Evolutionary conservation across 1,284 basidiomycete species (phyloP).

Genomic region (Termitomyces sp.): DNA sequence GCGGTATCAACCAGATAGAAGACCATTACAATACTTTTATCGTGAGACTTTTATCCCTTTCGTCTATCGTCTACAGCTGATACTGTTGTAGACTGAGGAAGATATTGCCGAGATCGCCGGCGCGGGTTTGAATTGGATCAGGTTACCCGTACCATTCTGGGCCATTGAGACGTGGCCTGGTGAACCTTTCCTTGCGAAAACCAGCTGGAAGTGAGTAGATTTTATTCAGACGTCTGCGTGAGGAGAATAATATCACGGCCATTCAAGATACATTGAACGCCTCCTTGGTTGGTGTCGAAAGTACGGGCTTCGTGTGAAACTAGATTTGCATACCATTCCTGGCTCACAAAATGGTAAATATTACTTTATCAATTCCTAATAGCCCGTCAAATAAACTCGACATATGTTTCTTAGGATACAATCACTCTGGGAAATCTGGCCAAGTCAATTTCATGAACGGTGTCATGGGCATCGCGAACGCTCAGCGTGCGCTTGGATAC

Average conservation of each 20-base stretch:
- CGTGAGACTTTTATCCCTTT: conserved; percentile 36
- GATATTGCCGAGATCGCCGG: conserved; percentile 90
- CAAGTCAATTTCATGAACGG: conserved; percentile 64
- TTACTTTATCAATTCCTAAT: conserved; percentile 14
- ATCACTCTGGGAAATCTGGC: conserved; percentile 66
- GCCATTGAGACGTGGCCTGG: conserved; percentile 70
- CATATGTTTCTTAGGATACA: conserved; percentile 48
- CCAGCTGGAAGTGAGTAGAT: conserved; percentile 67
- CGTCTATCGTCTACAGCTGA: conserved; percentile 7
- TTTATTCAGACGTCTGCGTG: conserved; percentile 16
- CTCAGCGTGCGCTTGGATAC: conserved; percentile 80
- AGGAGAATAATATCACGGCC: conserved; percentile 15
- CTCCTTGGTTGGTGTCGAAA: conserved; percentile 81
- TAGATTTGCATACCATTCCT: conserved; percentile 81
- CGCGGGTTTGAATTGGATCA: conserved; percentile 84
- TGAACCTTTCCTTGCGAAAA: conserved; percentile 76
- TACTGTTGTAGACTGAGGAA: conserved; percentile 63
- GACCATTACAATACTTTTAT: conserved; percentile 82
- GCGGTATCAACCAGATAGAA: conserved; percentile 60
- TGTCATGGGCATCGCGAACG: conserved; percentile 66
- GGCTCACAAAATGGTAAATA: conserved; percentile 66
- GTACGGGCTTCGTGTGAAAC: conserved; percentile 81
- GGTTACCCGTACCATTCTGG: conserved; percentile 85
- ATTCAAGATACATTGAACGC: conserved; percentile 65
- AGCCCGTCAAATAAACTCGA: not conserved